Base-by-base conservation (phyloP, 306 rosid genomes). In the Mucuna pruriens region DNA sequence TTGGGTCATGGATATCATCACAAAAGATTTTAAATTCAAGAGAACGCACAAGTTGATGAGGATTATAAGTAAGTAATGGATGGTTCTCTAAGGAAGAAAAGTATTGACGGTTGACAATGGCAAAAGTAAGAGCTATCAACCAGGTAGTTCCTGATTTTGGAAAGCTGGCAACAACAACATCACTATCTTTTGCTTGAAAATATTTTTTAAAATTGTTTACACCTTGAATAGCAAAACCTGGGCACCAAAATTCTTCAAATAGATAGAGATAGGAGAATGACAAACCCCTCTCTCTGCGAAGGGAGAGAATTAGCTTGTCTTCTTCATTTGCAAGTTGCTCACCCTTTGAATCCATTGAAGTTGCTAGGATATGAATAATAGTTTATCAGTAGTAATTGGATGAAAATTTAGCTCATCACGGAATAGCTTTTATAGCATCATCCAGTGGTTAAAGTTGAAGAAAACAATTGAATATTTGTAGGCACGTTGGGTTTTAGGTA, bases 91-190 rank as follows among this genome's bases (percentile, higher is more conserved):
- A 31, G 26, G 44, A 1, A 19, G 44, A 1, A 19, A 85, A 80
- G 23, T 15, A 9, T 11, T 75, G 23, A 34, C 86, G 86, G 5
- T 87, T 89, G 6, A 71, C 69, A 3, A 73, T n/a, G 45, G 95
- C 76, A 52, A 87, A 91, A 7, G 89, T 72, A 10, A 89, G 81
- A 26, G 86, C 90, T 82, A 85, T 91, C 13, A 91, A 63, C 95
- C 92, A 91, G 0, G 95, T 91, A 40, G 90, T 89, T 26, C 92
- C 95, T 40, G 95, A 87, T 87, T 91, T 91, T 7, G 91, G 92
- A 0, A 85, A 11, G 1, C 83, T 48, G 7, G 92, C 89, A 15
- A 89, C 25, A 10, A 89, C 12, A 22, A 87, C 54, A 57, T 91
- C 92, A 20, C 33, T 58, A 22, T 91, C 85, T 12, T n/a, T 63